phyloP scores from a whole-genome alignment of 441 rosid species.

The Euphorbia neoarborescens region DNA sequence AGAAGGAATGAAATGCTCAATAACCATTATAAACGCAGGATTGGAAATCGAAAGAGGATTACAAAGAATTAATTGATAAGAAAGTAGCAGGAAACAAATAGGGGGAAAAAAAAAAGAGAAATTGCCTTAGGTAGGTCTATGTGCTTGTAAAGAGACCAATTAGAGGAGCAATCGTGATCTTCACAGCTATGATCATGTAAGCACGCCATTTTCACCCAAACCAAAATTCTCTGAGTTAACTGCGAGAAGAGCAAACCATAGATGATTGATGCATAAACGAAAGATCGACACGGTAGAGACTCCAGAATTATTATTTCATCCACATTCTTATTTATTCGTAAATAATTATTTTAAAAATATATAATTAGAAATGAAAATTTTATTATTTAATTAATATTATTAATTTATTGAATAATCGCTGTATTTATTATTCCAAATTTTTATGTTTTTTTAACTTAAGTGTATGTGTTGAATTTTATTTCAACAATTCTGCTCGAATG shows the following conservation, averaged over 20 bases:
- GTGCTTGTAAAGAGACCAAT: constrained; percentile 94
- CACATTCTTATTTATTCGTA: no score
- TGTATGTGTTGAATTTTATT: no score
- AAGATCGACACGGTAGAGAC: no score
- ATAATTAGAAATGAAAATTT: no score
- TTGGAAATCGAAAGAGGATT: not conserved
- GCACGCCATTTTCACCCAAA: constrained; percentile 51
- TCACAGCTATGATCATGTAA: constrained; percentile 87
- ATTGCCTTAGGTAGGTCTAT: constrained; percentile 72
- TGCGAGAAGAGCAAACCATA: not conserved
- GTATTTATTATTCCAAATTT: no score
- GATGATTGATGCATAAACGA: no score
- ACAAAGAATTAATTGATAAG: not conserved
- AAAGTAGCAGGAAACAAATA: not conserved
- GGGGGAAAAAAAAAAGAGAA: constrained; percentile 12
- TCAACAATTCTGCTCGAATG: no score
- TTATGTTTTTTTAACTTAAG: no score
- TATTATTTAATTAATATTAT: no score
- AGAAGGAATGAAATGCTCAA: not conserved
- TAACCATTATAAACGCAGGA: not conserved
- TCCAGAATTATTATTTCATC: no score
- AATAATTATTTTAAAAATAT: no score
- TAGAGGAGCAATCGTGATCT: constrained; percentile 83
- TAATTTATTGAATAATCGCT: no score
- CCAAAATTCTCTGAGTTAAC: not conserved